A percentile compares a stretch with the other conserved stretches of the same genome.
Conservation (phyloP, 306 rosid species). For the Casuarina equisetifolia region DNA sequence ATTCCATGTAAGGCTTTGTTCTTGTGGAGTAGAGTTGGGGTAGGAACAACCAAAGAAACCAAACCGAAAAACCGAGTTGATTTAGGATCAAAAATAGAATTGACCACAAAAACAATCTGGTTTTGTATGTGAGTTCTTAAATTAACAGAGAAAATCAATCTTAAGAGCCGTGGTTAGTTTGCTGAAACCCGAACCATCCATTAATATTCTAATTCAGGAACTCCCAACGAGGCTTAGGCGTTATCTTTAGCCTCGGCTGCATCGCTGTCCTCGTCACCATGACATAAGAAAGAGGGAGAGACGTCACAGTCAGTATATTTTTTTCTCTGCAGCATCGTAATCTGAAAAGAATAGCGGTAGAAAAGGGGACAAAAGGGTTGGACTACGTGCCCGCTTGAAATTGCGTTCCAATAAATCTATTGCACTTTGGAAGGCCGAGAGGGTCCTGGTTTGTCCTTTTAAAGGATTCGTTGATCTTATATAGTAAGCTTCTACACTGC, state of each 20-base stretch:
- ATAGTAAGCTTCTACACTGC: not conserved
- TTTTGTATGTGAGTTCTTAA: not conserved
- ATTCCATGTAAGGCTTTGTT: too few species aligned
- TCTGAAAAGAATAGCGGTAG: constrained; percentile 11
- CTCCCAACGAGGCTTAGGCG: not conserved
- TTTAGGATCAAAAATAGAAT: not conserved
- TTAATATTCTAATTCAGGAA: not conserved
- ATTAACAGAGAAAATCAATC: not conserved
- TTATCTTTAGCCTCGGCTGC: not conserved
- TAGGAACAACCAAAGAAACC: not conserved
- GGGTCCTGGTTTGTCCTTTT: not conserved
- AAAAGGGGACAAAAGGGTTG: constrained; percentile 30
- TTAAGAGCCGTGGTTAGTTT: not conserved
- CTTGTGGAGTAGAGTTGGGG: too few species aligned
- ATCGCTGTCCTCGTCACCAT: constrained; percentile 18
- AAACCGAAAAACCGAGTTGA: not conserved
- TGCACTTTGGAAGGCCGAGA: constrained; percentile 26
- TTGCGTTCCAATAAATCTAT: constrained; percentile 24
- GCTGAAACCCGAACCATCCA: not conserved
- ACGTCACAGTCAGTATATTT: not conserved
- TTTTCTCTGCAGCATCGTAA: not conserved
- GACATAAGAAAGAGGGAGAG: not conserved
- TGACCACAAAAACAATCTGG: not conserved
- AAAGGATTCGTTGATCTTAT: constrained; percentile 1
- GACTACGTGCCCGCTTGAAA: constrained; percentile 36